phyloP scores from a whole-genome alignment of 805 yeast genomes.

The Zygotorulaspora chibaensis region DNA sequence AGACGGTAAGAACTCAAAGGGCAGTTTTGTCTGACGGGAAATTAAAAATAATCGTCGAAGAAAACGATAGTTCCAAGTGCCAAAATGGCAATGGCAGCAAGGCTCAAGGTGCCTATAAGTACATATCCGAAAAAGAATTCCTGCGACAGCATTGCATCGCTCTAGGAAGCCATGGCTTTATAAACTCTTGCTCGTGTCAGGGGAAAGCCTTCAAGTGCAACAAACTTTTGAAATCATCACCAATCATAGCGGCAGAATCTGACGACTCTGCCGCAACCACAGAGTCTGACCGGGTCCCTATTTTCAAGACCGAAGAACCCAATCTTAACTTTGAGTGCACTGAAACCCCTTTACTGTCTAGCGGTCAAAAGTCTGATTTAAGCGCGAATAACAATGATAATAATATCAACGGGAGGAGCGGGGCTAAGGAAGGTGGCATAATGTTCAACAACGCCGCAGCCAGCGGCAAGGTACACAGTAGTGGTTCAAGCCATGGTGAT shows the following conservation, averaged over 20 bases:
- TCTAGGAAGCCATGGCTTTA: background rate
- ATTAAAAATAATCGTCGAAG: slow-evolving; percentile 26
- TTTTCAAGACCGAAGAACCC: too few species aligned
- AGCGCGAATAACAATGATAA: background rate
- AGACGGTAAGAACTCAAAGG: slow-evolving; percentile 25
- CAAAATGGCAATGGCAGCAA: slow-evolving; percentile 5
- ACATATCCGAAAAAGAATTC: slow-evolving; percentile 29
- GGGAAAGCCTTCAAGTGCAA: background rate
- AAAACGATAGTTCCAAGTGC: slow-evolving; percentile 6
- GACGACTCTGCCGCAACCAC: background rate
- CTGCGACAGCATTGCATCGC: slow-evolving; percentile 16
- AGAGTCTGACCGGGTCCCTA: too few species aligned
- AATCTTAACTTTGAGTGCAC: too few species aligned
- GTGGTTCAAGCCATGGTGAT: background rate
- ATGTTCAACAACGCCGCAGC: background rate
- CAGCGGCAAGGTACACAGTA: background rate
- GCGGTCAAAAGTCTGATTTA: too few species aligned
- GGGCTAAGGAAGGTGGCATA: too few species aligned
- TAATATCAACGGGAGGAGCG: background rate
- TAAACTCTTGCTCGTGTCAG: slow-evolving; percentile 3
- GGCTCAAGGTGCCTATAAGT: slow-evolving; percentile 8
- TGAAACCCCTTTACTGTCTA: too few species aligned
- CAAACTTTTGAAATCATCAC: background rate
- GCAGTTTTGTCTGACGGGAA: slow-evolving; percentile 31
- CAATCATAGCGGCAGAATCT: background rate